These are phyloP conservation scores for Forsythia suspensa DNA, from an alignment of 257 asterid genomes.

Conservation along the genomic window DNA sequence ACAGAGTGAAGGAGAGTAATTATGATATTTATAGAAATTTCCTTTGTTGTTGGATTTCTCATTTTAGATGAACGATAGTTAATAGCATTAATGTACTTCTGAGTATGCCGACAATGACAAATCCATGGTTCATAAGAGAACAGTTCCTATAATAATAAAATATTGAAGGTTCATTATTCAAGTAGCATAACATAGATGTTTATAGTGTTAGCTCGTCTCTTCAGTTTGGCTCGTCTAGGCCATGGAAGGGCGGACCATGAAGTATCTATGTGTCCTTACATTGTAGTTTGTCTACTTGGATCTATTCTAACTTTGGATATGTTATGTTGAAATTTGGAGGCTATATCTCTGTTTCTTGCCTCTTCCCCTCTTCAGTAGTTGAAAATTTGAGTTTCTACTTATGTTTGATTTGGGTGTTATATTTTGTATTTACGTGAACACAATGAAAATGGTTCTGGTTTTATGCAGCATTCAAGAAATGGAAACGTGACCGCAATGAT, in stretches of 20 bases:
- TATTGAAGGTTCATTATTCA: too few relatives aligned
- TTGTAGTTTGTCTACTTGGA: not conserved
- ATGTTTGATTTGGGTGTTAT: not conserved
- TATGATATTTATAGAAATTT: too few relatives aligned
- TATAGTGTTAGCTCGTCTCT: not conserved
- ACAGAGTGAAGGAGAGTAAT: too few relatives aligned
- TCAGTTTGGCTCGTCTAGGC: not conserved
- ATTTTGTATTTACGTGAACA: not conserved
- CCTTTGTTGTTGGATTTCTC: too few relatives aligned
- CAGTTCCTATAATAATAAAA: too few relatives aligned
- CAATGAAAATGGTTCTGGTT: slow-evolving; percentile 18
- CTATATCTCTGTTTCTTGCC: not conserved
- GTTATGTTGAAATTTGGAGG: not conserved
- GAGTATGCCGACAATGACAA: too few relatives aligned
- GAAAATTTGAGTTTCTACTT: not conserved
- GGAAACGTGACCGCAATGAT: slow-evolving; percentile 78
- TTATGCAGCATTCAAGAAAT: slow-evolving; percentile 64
- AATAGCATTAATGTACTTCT: too few relatives aligned
- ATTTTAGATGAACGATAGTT: too few relatives aligned
- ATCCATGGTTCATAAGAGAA: too few relatives aligned
- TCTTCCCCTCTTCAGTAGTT: not conserved
- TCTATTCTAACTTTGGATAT: not conserved
- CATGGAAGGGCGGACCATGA: not conserved
- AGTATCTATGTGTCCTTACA: not conserved
- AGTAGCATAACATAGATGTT: not conserved